These are phyloP conservation scores for Choiromyces venosus DNA, from an alignment of 495 filamentous ascomycete genomes.

Conservation along the genomic window DNA sequence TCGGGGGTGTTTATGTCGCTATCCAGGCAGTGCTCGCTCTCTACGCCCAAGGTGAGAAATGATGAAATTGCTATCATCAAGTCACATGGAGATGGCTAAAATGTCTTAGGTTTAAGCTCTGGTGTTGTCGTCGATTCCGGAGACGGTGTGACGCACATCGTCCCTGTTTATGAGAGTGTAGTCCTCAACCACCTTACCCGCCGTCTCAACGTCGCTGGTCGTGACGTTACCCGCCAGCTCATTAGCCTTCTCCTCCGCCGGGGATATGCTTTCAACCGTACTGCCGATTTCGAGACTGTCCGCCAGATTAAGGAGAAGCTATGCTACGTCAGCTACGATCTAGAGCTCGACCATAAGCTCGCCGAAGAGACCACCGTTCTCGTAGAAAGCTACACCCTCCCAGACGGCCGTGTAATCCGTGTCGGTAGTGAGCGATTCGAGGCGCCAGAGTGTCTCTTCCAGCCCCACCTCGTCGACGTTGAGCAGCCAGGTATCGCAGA, in stretches of 20 bases:
- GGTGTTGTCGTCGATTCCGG: constrained; percentile 97
- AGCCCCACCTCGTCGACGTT: constrained; percentile 95
- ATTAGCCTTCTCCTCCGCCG: constrained; percentile 91
- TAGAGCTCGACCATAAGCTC: constrained; percentile 90
- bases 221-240: constrained; percentile 94
- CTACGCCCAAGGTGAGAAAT: constrained; percentile 78
- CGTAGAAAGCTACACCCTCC: constrained; percentile 94
- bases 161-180: constrained; percentile 94
- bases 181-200: constrained; percentile 95
- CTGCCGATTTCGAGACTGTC: constrained; percentile 97
- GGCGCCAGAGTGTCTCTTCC: constrained; percentile 96
- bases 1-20: constrained; percentile 95
- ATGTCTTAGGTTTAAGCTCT: constrained; percentile 68
- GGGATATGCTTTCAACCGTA: constrained; percentile 95
- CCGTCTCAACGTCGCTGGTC: constrained; percentile 88
- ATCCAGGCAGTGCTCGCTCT: constrained; percentile 97
- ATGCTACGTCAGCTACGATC: constrained; percentile 97
- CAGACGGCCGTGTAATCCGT: constrained; percentile 90
- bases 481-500: constrained; percentile 96
- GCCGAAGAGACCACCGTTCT: constrained; percentile 96
- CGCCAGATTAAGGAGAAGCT: constrained; percentile 99
- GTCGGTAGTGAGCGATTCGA: constrained; percentile 97
- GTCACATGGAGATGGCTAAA: constrained; percentile 19
- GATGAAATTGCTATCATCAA: neutral
- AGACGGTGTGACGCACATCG: constrained; percentile 96